These are phyloP conservation scores for Eucommia ulmoides DNA, from an alignment of 257 asterid genomes.

Conservation along the genomic window DNA sequence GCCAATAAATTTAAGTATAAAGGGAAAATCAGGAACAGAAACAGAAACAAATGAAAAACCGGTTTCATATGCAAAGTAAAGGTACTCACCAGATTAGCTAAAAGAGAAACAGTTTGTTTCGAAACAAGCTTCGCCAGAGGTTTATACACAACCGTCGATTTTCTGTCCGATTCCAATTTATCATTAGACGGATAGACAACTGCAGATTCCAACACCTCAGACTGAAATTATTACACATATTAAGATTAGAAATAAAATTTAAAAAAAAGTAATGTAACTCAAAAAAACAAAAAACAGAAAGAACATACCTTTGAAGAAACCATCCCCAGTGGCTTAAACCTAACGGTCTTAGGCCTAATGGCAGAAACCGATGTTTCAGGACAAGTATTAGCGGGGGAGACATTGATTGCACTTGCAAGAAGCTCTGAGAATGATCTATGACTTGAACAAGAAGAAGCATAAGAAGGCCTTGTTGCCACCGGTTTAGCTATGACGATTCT, in stretches of 20 bases:
- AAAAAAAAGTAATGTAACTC: too few species aligned
- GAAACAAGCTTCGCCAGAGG: slow-evolving; percentile 73
- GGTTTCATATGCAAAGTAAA: neutral
- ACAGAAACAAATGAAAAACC: neutral
- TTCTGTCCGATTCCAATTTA: slow-evolving; percentile 20
- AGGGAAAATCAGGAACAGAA: neutral
- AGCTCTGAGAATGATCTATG: slow-evolving; percentile 39
- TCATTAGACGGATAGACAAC: slow-evolving; percentile 17
- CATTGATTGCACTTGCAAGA: slow-evolving; percentile 28
- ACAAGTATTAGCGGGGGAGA: slow-evolving; percentile 25
- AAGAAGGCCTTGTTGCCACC: slow-evolving; percentile 63
- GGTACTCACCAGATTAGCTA: slow-evolving; percentile 60
- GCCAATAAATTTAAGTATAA: neutral
- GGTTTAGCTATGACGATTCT: slow-evolving; percentile 56
- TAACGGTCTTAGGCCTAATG: slow-evolving; percentile 51
- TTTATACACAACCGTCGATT: slow-evolving; percentile 38
- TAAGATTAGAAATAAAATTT: neutral
- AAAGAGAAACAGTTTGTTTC: slow-evolving; percentile 36
- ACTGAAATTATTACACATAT: slow-evolving; percentile 22
- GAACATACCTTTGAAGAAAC: slow-evolving; percentile 6
- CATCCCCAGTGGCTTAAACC: slow-evolving; percentile 34
- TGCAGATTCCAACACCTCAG: slow-evolving; percentile 18
- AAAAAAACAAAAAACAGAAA: too few species aligned
- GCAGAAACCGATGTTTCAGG: slow-evolving; percentile 32
- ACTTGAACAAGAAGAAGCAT: slow-evolving; percentile 41